These are phyloP conservation scores for Oryza officinalis DNA, from an alignment of 176 grass and related monocot genomes.

Conservation along the genomic window DNA sequence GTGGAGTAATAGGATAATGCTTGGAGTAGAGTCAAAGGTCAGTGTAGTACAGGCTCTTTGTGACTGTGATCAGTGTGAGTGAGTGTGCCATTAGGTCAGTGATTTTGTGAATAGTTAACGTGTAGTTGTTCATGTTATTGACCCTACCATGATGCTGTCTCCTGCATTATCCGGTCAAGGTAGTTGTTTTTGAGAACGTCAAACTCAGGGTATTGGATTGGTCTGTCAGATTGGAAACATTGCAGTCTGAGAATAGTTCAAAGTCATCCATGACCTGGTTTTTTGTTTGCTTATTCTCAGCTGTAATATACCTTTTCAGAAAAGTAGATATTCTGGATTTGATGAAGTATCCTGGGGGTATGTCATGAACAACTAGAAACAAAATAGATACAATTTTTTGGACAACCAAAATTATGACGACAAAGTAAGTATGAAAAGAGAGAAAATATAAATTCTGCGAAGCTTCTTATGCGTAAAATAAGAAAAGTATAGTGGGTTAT, in stretches of 20 bases:
- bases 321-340: not conserved
- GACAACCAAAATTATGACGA: no score
- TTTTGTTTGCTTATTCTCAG: not conserved
- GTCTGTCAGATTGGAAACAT: not conserved
- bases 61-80: not conserved
- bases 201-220: not conserved
- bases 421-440: not conserved
- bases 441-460: no score
- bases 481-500: no score
- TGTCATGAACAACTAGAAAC: not conserved
- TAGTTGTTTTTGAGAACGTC: not conserved
- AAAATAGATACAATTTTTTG: not conserved
- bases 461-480: no score
- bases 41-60: not conserved
- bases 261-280: not conserved
- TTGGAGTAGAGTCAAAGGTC: constrained; percentile 8
- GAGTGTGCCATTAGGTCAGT: not conserved
- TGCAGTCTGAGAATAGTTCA: not conserved
- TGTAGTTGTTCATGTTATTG: constrained; percentile 1
- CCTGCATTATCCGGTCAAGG: constrained; percentile 20
- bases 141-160: not conserved
- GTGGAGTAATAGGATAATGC: not conserved
- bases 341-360: not conserved
- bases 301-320: not conserved
- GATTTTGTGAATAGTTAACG: not conserved